Conservation (phyloP, 768 basidiomycete genomes). For the Goffeauzyma gilvescens region DNA sequence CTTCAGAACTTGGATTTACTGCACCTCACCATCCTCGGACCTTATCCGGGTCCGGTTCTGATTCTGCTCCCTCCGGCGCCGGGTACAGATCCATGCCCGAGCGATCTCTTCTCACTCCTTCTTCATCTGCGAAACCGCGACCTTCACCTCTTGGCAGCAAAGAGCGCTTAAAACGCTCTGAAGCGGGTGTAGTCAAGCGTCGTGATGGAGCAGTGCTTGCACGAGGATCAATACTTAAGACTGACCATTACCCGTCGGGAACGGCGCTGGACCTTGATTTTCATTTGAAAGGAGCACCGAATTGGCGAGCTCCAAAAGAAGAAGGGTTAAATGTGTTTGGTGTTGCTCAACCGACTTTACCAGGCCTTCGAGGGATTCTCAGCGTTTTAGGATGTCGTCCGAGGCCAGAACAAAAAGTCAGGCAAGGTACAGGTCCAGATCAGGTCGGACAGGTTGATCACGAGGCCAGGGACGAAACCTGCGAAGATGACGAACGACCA, state of each 20-base stretch:
- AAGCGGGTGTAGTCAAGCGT: conserved; percentile 29
- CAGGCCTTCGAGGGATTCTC: conserved; percentile 74
- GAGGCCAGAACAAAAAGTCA: neutral
- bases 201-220: conserved; percentile 25
- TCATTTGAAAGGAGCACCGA: conserved; percentile 82
- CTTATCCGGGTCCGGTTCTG: no score
- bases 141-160: no score
- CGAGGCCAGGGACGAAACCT: neutral
- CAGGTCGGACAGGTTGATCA: neutral
- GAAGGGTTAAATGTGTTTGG: conserved; percentile 80
- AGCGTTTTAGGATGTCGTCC: conserved; percentile 44
- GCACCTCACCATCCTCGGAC: no score
- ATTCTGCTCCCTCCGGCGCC: no score
- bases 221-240: conserved; percentile 20
- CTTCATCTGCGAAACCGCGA: no score
- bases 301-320: conserved; percentile 67
- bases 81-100: no score
- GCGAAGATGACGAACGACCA: conserved; percentile 16
- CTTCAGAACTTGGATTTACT: no score
- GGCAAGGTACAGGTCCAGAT: conserved; percentile 6
- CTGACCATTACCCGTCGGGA: neutral
- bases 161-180: no score
- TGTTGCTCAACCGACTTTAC: conserved; percentile 81
- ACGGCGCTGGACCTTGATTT: conserved; percentile 75
- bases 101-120: no score